These are phyloP conservation scores for Cyberlindnera sargentensis DNA, from an alignment of 805 yeast species.

Conservation along the genomic window DNA sequence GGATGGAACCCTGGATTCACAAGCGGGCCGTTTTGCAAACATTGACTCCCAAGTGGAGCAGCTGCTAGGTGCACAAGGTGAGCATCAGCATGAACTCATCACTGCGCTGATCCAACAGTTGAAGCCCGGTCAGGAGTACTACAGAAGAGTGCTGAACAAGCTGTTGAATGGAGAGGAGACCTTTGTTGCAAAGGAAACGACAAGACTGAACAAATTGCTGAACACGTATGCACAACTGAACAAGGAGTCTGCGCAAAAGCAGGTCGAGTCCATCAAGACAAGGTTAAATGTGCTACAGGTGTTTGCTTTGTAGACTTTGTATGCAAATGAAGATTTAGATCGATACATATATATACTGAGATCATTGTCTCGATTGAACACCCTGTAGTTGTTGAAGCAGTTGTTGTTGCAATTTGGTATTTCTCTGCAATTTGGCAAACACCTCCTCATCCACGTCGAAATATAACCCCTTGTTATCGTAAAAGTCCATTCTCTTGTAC, in stretches of 20 bases:
- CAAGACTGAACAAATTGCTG: conserved; percentile 38
- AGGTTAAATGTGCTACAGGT: conserved; percentile 41
- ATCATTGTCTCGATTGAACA: background rate
- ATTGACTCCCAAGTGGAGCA: conserved; percentile 18
- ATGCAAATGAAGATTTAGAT: too few species aligned
- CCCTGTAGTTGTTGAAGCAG: conserved; percentile 8
- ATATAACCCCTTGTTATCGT: conserved; percentile 41
- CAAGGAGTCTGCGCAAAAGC: conserved; percentile 29
- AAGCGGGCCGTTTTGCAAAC: conserved; percentile 20
- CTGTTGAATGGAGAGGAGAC: conserved; percentile 36
- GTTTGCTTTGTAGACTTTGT: too few species aligned
- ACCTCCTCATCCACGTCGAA: conserved; percentile 40
- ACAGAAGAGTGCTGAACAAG: conserved; percentile 39
- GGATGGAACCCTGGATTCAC: conserved; percentile 28
- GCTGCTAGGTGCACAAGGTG: conserved; percentile 22
- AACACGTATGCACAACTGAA: conserved; percentile 11
- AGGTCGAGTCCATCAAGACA: conserved; percentile 42
- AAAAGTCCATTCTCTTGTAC: conserved; percentile 21
- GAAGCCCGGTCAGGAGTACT: conserved; percentile 33
- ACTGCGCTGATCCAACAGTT: conserved; percentile 25
- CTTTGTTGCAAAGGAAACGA: conserved; percentile 35
- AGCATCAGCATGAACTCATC: conserved; percentile 19
- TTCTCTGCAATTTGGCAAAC: conserved; percentile 33
- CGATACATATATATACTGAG: background rate
- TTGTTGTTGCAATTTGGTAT: conserved; percentile 34